These are phyloP conservation scores for Microdochium trichocladiopsis DNA, from an alignment of 2,329 filamentous ascomycete species.

Conservation along the genomic window DNA sequence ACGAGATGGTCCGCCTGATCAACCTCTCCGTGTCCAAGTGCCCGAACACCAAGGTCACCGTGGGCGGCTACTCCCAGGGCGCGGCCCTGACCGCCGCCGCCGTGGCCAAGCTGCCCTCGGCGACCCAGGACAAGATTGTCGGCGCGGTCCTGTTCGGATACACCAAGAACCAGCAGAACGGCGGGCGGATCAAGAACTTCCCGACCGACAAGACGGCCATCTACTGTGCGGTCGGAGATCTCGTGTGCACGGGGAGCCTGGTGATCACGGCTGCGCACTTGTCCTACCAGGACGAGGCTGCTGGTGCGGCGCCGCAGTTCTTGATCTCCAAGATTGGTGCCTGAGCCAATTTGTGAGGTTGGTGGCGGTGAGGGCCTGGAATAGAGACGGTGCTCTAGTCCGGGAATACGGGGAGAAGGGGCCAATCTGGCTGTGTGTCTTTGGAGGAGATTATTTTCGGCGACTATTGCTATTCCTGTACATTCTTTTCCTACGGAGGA, in stretches of 20 bases:
- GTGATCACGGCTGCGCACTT: constrained; percentile 26
- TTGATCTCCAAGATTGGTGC: constrained; percentile 12
- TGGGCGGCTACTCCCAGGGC: constrained; percentile 25
- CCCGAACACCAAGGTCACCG: constrained; percentile 21
- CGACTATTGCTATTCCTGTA: no score
- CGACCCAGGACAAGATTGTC: constrained; percentile 17
- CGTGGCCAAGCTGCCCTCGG: constrained; percentile 17
- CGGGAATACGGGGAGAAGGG: no score
- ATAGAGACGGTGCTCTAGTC: background rate
- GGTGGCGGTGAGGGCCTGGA: background rate
- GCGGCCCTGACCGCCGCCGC: constrained; percentile 30
- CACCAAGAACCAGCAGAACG: constrained; percentile 25
- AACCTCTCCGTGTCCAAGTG: constrained; percentile 20
- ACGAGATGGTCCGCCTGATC: constrained; percentile 19
- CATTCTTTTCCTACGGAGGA: no score
- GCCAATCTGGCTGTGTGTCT: no score
- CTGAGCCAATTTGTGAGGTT: no score
- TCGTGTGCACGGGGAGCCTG: constrained; percentile 26
- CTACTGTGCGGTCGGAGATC: constrained; percentile 31
- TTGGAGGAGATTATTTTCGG: no score
- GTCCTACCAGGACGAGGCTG: constrained; percentile 21
- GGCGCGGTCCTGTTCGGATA: constrained; percentile 29
- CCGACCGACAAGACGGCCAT: constrained; percentile 26
- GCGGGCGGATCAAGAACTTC: constrained; percentile 25
- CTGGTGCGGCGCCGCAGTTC: constrained; percentile 12